Base-by-base conservation (phyloP, 2,329 filamentous ascomycete species). In the Sporothrix variecibatus region DNA sequence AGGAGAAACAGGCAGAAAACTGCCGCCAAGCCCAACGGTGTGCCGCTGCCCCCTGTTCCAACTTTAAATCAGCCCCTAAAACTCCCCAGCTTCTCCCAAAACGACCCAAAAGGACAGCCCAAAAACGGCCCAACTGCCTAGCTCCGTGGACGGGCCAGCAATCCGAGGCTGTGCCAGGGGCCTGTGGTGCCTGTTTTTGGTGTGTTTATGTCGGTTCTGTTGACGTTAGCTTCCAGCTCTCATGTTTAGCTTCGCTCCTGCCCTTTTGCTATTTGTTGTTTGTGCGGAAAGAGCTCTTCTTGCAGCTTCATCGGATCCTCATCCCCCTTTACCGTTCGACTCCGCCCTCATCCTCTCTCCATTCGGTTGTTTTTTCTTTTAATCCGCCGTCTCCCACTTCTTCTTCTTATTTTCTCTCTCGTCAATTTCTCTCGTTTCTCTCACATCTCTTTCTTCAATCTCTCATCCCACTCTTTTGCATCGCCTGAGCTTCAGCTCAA, bases 11-110 rank as follows among this genome's bases (percentile, higher is more conserved):
- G 60, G 60, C 60, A 65, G 34, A 43, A 65, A 64, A 15, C 60
- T 43, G 64, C 64, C 64, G 64, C 64, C 64, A 67, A 51, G 65
- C 43, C 64, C 65, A 51, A 68, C 43, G 65, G 65, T 34, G 26
- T 49, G 43, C 43, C 43, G 11, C 43, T 46, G 62, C 40, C 28
- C 43, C 65, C 43, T 34, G 23, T 43, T 8, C 65, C 17, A n/a
- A 26, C 23, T 15, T 2, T 51, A 20, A 51, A 68, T 9, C 15
- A 9, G 17, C 28, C 26, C 65, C 43, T n/a, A 68, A 34, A 8
- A 43, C 3, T 34, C 23, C 34, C 38, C 53, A 23, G 17, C 26
- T 17, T 31, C 34, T 40, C 31, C 31, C 34, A n/a, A 64, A 20
- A 17, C 43, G 43, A 64, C 31, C 17, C 17, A 6, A 40, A 56